These are phyloP conservation scores for Agrocybe chaxingu DNA, from an alignment of 768 basidiomycete genomes.

Conservation along the genomic window DNA sequence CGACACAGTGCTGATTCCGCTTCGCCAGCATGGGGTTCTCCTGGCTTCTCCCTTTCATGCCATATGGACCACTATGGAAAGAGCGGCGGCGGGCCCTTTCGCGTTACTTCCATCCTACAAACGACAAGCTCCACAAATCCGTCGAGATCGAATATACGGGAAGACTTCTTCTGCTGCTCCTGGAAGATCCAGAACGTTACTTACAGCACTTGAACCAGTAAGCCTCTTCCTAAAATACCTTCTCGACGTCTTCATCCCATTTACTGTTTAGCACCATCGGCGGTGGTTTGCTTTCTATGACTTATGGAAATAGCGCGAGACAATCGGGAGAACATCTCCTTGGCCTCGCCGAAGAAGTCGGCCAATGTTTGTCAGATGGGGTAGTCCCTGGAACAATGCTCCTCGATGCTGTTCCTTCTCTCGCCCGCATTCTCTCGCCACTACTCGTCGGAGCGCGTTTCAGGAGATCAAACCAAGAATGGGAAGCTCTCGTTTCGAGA, in stretches of 20 bases:
- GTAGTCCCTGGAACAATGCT: slow-evolving; percentile 33
- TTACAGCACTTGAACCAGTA: slow-evolving; percentile 32
- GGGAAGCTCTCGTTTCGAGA: slow-evolving; percentile 30
- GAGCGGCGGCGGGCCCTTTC: slow-evolving; percentile 35
- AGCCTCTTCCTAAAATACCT: slow-evolving; percentile 8
- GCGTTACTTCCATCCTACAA: slow-evolving; percentile 32
- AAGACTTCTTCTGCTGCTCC: slow-evolving; percentile 24
- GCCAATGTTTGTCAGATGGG: slow-evolving; percentile 23
- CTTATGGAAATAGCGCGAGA: slow-evolving; percentile 40
- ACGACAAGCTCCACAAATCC: slow-evolving; percentile 18
- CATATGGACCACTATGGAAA: slow-evolving; percentile 35
- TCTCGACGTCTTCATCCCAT: background rate
- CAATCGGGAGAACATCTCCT: slow-evolving; percentile 38
- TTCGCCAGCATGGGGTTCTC: slow-evolving; percentile 33
- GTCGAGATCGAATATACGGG: slow-evolving; percentile 23
- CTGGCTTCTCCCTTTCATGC: slow-evolving; percentile 34
- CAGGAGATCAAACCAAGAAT: slow-evolving; percentile 38
- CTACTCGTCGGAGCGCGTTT: slow-evolving; percentile 52
- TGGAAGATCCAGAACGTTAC: slow-evolving; percentile 33
- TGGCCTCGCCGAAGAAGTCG: slow-evolving; percentile 31
- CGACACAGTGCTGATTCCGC: background rate
- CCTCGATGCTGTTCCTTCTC: slow-evolving; percentile 31
- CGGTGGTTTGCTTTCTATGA: slow-evolving; percentile 32
- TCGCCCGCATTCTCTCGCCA: slow-evolving; percentile 33
- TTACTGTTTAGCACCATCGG: slow-evolving; percentile 30